Evolutionary conservation across 106 monocot genomes (phyloP).

Genomic region (Acorus gramineus): DNA sequence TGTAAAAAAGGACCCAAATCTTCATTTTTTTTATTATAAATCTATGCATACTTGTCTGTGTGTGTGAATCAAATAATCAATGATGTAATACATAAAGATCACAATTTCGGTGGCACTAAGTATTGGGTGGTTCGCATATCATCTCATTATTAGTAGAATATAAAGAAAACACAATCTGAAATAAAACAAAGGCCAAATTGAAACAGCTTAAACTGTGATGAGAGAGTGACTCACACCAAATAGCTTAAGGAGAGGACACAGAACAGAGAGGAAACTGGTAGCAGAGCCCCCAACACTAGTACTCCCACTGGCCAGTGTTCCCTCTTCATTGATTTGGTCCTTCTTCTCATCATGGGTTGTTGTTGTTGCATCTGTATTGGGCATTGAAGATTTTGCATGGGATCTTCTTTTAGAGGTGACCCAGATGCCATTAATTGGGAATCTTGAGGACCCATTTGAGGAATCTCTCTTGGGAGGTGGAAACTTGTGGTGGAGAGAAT

Average conservation of each 20-base stretch:
- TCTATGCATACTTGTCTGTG: no score
- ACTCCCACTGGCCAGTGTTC: not conserved
- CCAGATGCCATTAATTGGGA: slow-evolving; percentile 2
- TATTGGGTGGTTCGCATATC: no score
- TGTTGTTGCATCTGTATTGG: not conserved
- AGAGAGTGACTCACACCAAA: slow-evolving; percentile 30
- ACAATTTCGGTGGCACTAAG: no score
- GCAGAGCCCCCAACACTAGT: slow-evolving; percentile 11
- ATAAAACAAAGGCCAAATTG: not conserved
- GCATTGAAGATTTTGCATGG: slow-evolving; percentile 3
- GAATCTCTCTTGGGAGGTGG: slow-evolving; percentile 1
- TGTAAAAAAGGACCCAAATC: no score
- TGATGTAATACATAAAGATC: no score
- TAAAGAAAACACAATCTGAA: no score
- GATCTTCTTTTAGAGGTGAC: slow-evolving; percentile 1
- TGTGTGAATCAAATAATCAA: no score
- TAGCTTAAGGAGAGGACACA: slow-evolving; percentile 65
- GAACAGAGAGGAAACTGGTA: slow-evolving; percentile 48
- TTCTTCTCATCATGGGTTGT: slow-evolving; percentile 1
- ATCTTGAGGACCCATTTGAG: slow-evolving; percentile 7
- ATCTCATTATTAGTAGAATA: no score
- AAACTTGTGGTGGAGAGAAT: no score
- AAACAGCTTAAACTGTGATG: not conserved
- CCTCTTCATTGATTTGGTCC: not conserved
- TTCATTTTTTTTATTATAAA: no score